These are phyloP conservation scores for Sonneratia alba DNA, from an alignment of 345 rosid genomes.

Conservation along the genomic window DNA sequence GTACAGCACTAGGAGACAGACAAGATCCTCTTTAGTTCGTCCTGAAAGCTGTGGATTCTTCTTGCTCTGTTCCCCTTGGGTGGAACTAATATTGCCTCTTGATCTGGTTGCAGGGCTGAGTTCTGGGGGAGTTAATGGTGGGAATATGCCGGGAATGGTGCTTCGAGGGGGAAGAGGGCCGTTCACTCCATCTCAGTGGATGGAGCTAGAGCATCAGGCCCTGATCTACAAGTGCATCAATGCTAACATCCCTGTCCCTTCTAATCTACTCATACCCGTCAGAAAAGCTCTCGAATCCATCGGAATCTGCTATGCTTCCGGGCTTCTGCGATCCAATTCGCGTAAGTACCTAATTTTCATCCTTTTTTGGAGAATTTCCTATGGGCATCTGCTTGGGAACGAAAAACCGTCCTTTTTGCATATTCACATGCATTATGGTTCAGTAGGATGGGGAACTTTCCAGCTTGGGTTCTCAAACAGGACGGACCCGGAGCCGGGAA, in stretches of 20 bases:
- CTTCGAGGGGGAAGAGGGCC: constrained; percentile 39
- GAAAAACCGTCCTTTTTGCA: too few relatives aligned
- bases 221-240: constrained; percentile 80
- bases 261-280: constrained; percentile 63
- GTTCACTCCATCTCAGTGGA: constrained; percentile 73
- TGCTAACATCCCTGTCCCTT: constrained; percentile 72
- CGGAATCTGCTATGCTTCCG: constrained; percentile 30
- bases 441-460: constrained; percentile 75
- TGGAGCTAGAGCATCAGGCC: constrained; percentile 92
- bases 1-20: too few relatives aligned
- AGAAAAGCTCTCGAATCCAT: constrained; percentile 61
- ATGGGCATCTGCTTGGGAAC: too few relatives aligned
- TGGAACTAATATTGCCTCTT: not conserved
- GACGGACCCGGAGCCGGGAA: constrained; percentile 89
- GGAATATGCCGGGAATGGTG: constrained; percentile 24
- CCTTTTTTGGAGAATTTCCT: not conserved
- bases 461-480: constrained; percentile 73
- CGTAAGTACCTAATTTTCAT: constrained; percentile 26
- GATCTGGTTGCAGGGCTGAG: constrained; percentile 22
- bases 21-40: too few relatives aligned
- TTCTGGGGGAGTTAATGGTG: constrained; percentile 11
- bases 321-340: constrained; percentile 38
- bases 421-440: not conserved
- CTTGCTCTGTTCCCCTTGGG: not conserved
- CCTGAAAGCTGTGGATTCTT: not conserved